A percentile compares a stretch with the other conserved stretches of the same genome.
These are phyloP conservation scores for Byssochlamys sp. DNA, from an alignment of 2,329 filamentous ascomycete genomes.

Conservation along the genomic window DNA sequence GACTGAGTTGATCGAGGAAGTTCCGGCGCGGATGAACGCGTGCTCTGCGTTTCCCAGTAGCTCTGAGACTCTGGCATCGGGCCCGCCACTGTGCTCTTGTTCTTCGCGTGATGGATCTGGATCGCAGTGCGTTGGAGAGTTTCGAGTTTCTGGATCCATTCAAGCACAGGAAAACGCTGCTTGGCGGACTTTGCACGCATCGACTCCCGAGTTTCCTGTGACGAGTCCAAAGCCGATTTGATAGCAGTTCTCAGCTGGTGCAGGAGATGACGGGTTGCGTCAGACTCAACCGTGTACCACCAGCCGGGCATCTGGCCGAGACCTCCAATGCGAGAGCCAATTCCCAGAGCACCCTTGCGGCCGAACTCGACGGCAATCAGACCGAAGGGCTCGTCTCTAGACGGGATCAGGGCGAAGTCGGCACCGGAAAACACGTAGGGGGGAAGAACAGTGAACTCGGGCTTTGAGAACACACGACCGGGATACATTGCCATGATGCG, in stretches of 20 bases:
- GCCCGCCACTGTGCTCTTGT: not conserved
- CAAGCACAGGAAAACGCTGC: conserved; percentile 44
- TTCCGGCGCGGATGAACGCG: not conserved
- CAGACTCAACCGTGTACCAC: conserved; percentile 55
- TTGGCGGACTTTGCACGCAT: conserved; percentile 52
- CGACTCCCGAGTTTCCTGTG: conserved; percentile 40
- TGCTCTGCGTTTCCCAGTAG: conserved; percentile 8
- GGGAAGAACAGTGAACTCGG: conserved; percentile 51
- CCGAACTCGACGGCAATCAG: conserved; percentile 55
- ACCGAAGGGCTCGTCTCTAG: conserved; percentile 55
- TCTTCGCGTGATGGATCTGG: conserved; percentile 37
- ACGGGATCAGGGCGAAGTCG: conserved; percentile 55
- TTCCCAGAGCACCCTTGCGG: conserved; percentile 52
- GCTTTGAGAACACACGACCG: conserved; percentile 51
- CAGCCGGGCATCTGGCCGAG: conserved; percentile 55
- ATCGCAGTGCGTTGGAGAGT: conserved; percentile 47
- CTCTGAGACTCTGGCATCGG: not conserved
- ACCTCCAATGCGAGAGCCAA: conserved; percentile 51
- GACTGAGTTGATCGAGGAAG: not conserved
- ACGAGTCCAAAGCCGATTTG: conserved; percentile 45
- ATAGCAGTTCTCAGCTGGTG: conserved; percentile 30
- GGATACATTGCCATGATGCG: conserved; percentile 52
- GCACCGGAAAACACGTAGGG: conserved; percentile 53
- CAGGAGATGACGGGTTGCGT: conserved; percentile 48
- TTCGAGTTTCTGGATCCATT: conserved; percentile 41